These are phyloP conservation scores for Cicer arietinum DNA, from an alignment of 306 rosid genomes.

Conservation along the genomic window DNA sequence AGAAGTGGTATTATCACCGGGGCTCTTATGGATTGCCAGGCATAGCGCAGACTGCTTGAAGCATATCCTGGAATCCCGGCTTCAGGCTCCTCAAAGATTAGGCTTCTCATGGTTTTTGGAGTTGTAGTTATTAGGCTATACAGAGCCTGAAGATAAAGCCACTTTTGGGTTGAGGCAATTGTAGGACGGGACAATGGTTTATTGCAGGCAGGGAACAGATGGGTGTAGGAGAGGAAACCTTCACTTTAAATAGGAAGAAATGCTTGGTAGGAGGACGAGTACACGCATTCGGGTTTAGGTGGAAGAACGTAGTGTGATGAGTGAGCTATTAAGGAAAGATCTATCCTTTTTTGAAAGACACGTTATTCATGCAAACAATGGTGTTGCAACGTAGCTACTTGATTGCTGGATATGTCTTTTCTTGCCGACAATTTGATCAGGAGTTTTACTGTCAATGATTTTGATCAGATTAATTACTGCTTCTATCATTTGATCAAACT, in stretches of 20 bases:
- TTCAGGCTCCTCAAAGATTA: conserved; percentile 54
- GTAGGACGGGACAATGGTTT: conserved; percentile 36
- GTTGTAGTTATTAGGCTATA: conserved; percentile 35
- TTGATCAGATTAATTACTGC: conserved; percentile 40
- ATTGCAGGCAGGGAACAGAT: conserved; percentile 37
- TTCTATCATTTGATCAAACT: conserved; percentile 32
- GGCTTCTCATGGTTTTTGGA: conserved; percentile 51
- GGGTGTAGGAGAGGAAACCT: conserved; percentile 45
- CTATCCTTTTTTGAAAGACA: conserved; percentile 42
- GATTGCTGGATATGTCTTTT: conserved; percentile 51
- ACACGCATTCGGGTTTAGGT: conserved; percentile 46
- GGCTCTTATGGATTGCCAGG: conserved; percentile 54
- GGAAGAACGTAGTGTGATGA: conserved; percentile 50
- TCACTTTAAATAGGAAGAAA: conserved; percentile 46
- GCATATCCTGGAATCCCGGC: conserved; percentile 41
- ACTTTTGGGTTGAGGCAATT: conserved; percentile 39
- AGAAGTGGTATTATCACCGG: conserved; percentile 58
- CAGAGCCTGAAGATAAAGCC: conserved; percentile 48
- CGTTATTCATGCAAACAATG: conserved; percentile 51
- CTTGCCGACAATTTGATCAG: conserved; percentile 49
- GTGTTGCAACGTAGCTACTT: conserved; percentile 54
- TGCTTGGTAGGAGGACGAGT: conserved; percentile 44
- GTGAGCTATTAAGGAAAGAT: conserved; percentile 41
- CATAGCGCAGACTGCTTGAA: conserved; percentile 51
- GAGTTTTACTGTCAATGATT: conserved; percentile 37